These are phyloP conservation scores for Castanea mollissima DNA, from an alignment of 306 rosid genomes.

Conservation along the genomic window DNA sequence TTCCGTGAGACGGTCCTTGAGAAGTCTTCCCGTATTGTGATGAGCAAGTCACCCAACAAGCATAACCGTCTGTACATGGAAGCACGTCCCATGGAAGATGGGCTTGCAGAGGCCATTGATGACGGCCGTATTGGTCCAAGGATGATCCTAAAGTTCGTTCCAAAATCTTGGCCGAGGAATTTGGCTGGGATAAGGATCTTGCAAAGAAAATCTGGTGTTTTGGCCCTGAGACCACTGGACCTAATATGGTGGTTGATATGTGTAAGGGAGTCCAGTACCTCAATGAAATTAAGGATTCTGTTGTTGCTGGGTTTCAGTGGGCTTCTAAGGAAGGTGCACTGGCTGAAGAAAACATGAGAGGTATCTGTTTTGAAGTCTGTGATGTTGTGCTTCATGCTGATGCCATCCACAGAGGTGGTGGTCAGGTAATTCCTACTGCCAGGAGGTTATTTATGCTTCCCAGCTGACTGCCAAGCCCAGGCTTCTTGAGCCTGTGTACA, in stretches of 20 bases:
- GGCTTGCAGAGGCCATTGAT: constrained; percentile 79
- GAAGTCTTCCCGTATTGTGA: constrained; percentile 73
- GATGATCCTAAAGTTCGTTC: constrained; percentile 75
- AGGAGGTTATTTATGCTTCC: constrained; percentile 78
- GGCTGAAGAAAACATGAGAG: constrained; percentile 86
- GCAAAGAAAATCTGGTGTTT: constrained; percentile 92
- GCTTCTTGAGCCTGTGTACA: constrained; percentile 79
- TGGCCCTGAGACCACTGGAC: constrained; percentile 81
- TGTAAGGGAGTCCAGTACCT: constrained; percentile 86
- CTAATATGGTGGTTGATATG: constrained; percentile 91
- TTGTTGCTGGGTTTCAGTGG: constrained; percentile 81
- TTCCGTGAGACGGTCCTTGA: constrained; percentile 90
- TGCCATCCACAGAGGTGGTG: constrained; percentile 87
- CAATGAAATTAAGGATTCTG: constrained; percentile 81
- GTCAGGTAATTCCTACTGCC: constrained; percentile 82
- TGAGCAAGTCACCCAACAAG: constrained; percentile 96
- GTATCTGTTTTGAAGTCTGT: constrained; percentile 68
- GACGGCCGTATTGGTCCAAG: constrained; percentile 79
- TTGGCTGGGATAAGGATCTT: constrained; percentile 83
- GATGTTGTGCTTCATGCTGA: constrained; percentile 79
- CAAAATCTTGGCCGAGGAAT: constrained; percentile 59
- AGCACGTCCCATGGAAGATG: constrained; percentile 52
- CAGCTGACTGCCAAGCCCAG: constrained; percentile 76
- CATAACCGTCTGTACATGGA: constrained; percentile 95
- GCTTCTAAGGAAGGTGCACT: constrained; percentile 87